Base-by-base conservation (phyloP, 352 stramenopile species). In the Pythium coloratum region DNA sequence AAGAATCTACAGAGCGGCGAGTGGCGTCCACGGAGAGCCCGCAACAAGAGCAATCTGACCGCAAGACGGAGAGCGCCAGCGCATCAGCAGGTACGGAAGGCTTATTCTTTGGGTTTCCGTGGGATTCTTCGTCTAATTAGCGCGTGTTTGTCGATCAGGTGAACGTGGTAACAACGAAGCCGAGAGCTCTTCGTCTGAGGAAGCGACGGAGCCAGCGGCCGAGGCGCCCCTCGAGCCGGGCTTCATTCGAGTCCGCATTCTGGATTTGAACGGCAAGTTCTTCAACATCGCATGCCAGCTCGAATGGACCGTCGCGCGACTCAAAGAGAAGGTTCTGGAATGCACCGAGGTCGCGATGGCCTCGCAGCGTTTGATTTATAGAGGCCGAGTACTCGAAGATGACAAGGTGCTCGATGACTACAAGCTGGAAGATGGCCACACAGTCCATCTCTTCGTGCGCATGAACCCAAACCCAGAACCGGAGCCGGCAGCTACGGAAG, bases 401-500 rank as follows among this genome's bases (percentile, higher is more conserved):
- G 84, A 89, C 3, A 68, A 82, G 36, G 55, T 73, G 5, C 75
- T 98, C 7, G 75, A 70, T 8, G 80, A 82, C 20, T 97, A 97
- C 73, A 95, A 96, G 53, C 82, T 98, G 4, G 91, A 97, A 62
- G 81, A 96, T 44, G 92, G 91, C 9, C 90, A 97, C 66, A 97
- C 88, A 9, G 81, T 98, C 47, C 92, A 98, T 68, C 74, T 97
- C 63, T 96, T 98, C 55, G 90, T 96, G 46, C 78, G 88, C 20
- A 73, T 86, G 72, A 78, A 76, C 1, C 75, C 75, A n/a, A 83
- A 72, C 8, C 80, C 83, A 5, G 86, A 93, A 44, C 70, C 81
- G 0, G 82, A 92, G 62, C 77, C 81, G n/a, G 54, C 47, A 8
- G 51, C 61, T 8, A 47, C 33, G 2, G 38, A 51, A 12, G 40